phyloP scores from a whole-genome alignment of 1,284 basidiomycete species.

The Boletus smithii region DNA sequence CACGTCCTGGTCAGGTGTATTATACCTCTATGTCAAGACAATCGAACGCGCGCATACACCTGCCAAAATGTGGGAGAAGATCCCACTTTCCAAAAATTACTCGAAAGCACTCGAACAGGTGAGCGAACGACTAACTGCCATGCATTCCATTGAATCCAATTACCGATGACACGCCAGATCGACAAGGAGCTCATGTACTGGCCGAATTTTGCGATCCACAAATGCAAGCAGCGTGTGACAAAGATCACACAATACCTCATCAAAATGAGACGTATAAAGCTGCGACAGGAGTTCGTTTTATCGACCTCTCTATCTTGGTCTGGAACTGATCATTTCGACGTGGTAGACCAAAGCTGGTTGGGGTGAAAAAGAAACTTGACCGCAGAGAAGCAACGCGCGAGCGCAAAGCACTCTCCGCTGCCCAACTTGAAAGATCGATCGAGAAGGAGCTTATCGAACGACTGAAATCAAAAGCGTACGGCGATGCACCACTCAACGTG shows the following conservation, averaged over 20 bases:
- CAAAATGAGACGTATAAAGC: constrained; percentile 90
- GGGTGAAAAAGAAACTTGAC: constrained; percentile 97
- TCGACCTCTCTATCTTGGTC: constrained; percentile 2
- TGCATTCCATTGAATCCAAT: neutral
- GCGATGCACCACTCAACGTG: constrained; percentile 96
- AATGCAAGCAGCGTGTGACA: constrained; percentile 98
- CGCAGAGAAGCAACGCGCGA: constrained; percentile 92
- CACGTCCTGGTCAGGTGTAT: constrained; percentile 52
- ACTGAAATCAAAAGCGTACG: constrained; percentile 94
- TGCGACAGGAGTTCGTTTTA: constrained; percentile 80
- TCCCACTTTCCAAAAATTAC: constrained; percentile 93
- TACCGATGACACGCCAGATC: constrained; percentile 54
- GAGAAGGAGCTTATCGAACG: constrained; percentile 96
- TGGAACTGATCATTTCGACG: neutral
- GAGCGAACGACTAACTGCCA: constrained; percentile 3
- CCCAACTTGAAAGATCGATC: constrained; percentile 91
- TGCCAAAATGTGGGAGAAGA: constrained; percentile 95
- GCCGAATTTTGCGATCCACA: constrained; percentile 97
- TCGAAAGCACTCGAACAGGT: constrained; percentile 93
- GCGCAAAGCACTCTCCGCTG: constrained; percentile 92
- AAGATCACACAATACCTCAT: constrained; percentile 99
- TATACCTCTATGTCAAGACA: constrained; percentile 98
- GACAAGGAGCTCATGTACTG: constrained; percentile 95
- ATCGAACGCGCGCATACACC: constrained; percentile 96
- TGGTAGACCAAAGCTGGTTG: constrained; percentile 83